Evolutionary conservation across 768 basidiomycete species (phyloP).

Genomic region (Boletus subparvulus): DNA sequence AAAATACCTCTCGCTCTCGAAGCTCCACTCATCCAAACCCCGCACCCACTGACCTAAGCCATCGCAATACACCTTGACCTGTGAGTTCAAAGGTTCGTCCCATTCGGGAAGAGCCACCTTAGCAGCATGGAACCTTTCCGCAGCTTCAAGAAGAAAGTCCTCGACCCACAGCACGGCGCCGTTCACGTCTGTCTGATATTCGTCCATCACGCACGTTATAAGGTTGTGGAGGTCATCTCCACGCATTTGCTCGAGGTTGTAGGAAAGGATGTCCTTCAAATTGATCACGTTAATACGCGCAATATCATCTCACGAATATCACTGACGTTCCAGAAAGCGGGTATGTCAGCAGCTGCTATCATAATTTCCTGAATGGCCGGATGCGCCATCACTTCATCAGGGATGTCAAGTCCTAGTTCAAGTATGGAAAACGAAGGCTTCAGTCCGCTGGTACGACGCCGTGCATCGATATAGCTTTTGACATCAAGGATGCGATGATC

Average conservation of each 20-base stretch:
- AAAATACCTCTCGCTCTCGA: conserved; percentile 45
- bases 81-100: conserved; percentile 24
- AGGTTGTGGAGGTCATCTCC: conserved; percentile 37
- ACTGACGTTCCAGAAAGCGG: conserved; percentile 37
- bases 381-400: conserved; percentile 43
- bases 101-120: conserved; percentile 36
- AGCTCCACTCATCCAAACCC: conserved; percentile 51
- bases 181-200: conserved; percentile 21
- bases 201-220: conserved; percentile 51
- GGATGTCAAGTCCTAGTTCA: conserved; percentile 35
- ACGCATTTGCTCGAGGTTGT: conserved; percentile 34
- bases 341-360: conserved; percentile 30
- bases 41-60: conserved; percentile 53
- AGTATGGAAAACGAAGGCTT: conserved; percentile 39
- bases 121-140: conserved; percentile 4
- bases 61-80: conserved; percentile 35
- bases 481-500: conserved; percentile 34
- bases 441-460: conserved; percentile 41
- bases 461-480: conserved; percentile 39
- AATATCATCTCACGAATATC: background rate
- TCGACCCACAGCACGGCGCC: conserved; percentile 15
- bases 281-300: background rate
- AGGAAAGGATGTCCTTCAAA: conserved; percentile 30
- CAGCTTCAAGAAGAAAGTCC: background rate
- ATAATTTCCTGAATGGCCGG: conserved; percentile 35